A percentile compares a stretch with the other conserved stretches of the same genome.
Conservation (phyloP, 2,329 filamentous ascomycete genomes). For the Arthrobotrys conoides region DNA sequence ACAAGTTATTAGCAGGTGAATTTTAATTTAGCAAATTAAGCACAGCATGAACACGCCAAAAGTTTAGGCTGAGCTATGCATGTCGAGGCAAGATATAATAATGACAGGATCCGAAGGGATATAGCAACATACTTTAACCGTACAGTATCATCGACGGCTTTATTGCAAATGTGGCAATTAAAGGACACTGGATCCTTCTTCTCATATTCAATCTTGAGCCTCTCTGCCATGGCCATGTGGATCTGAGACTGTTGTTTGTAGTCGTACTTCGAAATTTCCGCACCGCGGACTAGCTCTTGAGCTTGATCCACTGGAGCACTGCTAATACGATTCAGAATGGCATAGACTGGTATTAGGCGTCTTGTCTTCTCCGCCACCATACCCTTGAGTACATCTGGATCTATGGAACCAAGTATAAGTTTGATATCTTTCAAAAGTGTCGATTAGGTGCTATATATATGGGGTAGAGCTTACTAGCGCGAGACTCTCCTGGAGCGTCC, state of each 20-base stretch:
- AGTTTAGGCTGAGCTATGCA: neutral
- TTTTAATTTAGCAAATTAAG: no score
- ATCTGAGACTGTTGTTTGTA: neutral
- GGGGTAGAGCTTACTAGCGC: no score
- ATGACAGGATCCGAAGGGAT: neutral
- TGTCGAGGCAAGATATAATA: no score
- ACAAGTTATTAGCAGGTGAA: no score
- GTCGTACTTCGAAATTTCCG: neutral
- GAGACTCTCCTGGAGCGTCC: no score
- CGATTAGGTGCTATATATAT: no score
- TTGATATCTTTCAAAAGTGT: neutral
- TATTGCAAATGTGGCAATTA: neutral
- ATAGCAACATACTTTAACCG: neutral
- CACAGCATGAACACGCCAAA: neutral
- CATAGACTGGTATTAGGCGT: neutral
- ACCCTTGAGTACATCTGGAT: no score
- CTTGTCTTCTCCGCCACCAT: neutral
- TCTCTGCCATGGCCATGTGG: neutral
- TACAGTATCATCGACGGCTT: neutral
- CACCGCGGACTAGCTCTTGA: neutral
- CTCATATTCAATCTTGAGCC: neutral
- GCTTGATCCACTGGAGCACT: neutral
- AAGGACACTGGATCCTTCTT: neutral
- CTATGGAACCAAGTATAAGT: no score
- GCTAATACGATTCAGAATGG: neutral